Percentiles rank a stretch among this genome's conserved stretches.
These are phyloP conservation scores for Pythium phragmitis DNA, from an alignment of 352 stramenopile genomes.

Conservation along the genomic window DNA sequence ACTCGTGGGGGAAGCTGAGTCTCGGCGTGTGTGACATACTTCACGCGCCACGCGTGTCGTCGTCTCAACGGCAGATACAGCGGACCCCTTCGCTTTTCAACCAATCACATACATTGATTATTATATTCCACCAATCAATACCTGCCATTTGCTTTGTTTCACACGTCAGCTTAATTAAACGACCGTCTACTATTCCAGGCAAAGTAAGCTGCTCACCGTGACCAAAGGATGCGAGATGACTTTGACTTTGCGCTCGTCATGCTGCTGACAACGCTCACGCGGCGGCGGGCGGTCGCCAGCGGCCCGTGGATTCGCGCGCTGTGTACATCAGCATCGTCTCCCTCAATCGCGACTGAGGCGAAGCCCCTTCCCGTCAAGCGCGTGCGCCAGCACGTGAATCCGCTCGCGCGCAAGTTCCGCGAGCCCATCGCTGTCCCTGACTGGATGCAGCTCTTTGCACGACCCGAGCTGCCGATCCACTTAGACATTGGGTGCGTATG, in stretches of 20 bases:
- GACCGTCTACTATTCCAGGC: not conserved
- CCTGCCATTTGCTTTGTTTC: not conserved
- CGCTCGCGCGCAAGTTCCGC: slow-evolving; percentile 61
- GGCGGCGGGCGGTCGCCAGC: slow-evolving; percentile 3
- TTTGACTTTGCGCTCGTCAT: not conserved
- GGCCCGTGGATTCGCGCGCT: not conserved
- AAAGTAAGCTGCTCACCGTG: slow-evolving; percentile 2
- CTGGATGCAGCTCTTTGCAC: slow-evolving; percentile 49
- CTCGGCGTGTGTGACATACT: not conserved
- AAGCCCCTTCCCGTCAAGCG: slow-evolving; percentile 37
- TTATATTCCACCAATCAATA: slow-evolving; percentile 7
- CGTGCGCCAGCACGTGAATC: slow-evolving; percentile 87
- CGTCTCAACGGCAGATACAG: not conserved
- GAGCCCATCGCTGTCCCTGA: slow-evolving; percentile 62
- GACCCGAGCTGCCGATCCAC: slow-evolving; percentile 63
- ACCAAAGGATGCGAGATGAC: slow-evolving; percentile 5
- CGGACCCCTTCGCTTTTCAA: not conserved
- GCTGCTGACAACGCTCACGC: slow-evolving; percentile 6
- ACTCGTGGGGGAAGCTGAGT: not conserved
- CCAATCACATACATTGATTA: not conserved
- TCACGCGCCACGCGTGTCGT: slow-evolving; percentile 8
- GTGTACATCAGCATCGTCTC: not conserved
- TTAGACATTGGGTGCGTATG: slow-evolving; percentile 71
- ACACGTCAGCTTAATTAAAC: not conserved
- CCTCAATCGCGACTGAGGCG: not conserved